Conservation (phyloP, 768 basidiomycete genomes). For the Roridomyces roridus region DNA sequence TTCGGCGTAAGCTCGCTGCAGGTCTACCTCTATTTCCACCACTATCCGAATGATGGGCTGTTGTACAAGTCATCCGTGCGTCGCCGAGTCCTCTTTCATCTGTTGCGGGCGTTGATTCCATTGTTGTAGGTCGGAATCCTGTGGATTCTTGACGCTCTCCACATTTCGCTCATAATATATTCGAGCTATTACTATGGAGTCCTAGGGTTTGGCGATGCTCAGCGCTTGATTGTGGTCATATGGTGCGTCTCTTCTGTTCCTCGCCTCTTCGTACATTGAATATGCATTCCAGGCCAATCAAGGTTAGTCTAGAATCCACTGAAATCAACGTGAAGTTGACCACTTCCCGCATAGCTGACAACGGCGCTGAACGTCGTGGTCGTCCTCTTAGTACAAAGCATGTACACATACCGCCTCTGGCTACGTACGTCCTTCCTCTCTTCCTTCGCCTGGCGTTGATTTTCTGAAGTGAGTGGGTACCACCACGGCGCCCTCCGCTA, state of each 20-base stretch:
- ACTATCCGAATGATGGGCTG: slow-evolving; percentile 10
- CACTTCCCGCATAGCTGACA: slow-evolving; percentile 32
- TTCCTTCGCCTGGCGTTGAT: too few relatives aligned
- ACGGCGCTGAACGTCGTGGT: slow-evolving; percentile 40
- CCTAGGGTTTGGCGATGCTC: too few relatives aligned
- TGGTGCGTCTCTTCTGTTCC: slow-evolving; percentile 26
- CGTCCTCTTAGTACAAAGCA: slow-evolving; percentile 50
- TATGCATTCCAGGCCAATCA: slow-evolving; percentile 35
- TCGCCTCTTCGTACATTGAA: not conserved
- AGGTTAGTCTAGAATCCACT: slow-evolving; percentile 31
- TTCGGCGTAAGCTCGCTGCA: slow-evolving; percentile 22
- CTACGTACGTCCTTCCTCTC: slow-evolving; percentile 34
- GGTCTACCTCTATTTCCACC: slow-evolving; percentile 23
- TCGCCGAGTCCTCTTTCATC: not conserved
- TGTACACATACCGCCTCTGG: slow-evolving; percentile 55
- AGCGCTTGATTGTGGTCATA: not conserved
- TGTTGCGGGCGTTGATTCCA: too few relatives aligned
- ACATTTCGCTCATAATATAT: too few relatives aligned
- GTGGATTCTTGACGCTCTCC: not conserved
- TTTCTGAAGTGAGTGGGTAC: slow-evolving; percentile 39
- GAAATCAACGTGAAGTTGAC: not conserved
- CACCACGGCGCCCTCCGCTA: slow-evolving; percentile 44
- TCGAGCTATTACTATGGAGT: too few relatives aligned
- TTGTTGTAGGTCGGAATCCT: slow-evolving; percentile 8
- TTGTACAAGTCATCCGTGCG: slow-evolving; percentile 17